Evolutionary conservation across 2,329 filamentous ascomycete genomes (phyloP), one percentile per base, ranked within the genome.

Genomic region (Leptographium lundbergii): DNA sequence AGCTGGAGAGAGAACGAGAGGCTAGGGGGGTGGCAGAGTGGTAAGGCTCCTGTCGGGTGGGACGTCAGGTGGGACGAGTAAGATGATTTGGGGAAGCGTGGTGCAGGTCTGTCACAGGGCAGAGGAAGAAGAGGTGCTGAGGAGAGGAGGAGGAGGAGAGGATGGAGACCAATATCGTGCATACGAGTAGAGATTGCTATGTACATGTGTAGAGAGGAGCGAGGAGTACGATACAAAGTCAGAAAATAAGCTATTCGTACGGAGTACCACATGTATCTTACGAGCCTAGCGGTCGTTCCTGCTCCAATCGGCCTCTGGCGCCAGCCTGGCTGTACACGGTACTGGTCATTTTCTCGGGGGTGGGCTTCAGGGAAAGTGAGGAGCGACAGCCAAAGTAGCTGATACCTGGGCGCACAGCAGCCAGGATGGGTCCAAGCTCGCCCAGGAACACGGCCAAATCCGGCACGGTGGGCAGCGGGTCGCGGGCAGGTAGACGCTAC

Each of bases 401-500:
- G 27, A n/a, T 54, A 54, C 53, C 7, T 54, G 17, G 36, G 36
- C 13, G 14, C 13, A 39, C 36, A 14, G 36, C 36, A 39, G 36
- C 36, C 13, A 39, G 36, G 45, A n/a, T 47, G 19, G 42, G 45
- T 47, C 45, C 45, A 50, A 25, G 47, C 47, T 25, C 32, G 34
- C 24, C 34, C 55, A 61, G 57, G 45, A 53, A 58, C 52, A 39
- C 52, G 57, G 57, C 52, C 57, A 59, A 56, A 58, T 56, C 56
- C 57, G 56, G 56, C 57, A 47, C 52, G 6, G 55, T 24, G 56
- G 36, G 52, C 24, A 56, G 50, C 39, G 29, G 36, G 42, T 58
- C 29, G 10, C 52, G 29, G 39, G 22, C 29, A 53, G 29, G 52
- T 56, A 58, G 47, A n/a, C 47, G 25, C 56, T 56, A 60, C 59